Base-by-base conservation (phyloP, 768 basidiomycete species). In the Amanita subjunquillea region DNA sequence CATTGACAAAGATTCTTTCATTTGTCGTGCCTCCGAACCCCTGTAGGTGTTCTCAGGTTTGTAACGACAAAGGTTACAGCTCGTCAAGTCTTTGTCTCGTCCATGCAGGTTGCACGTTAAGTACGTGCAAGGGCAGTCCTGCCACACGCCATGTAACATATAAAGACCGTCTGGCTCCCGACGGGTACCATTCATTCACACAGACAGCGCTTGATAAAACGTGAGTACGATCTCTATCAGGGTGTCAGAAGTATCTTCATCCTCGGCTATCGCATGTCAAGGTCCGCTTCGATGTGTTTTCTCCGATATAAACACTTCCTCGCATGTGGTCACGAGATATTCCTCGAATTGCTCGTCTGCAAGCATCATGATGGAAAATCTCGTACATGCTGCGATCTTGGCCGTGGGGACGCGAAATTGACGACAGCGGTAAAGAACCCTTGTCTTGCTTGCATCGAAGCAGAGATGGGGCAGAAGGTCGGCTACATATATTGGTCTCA, bases 301-400 rank as follows among this genome's bases (percentile, higher is more conserved):
- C 30, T 46, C 51, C 45, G 51, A 46, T 53, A 53, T 36, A 53
- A 53, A 30, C 51, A 53, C 20, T 53, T 53, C 23, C 5, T 25
- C n/a, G 34, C 30, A 15, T 53, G 51, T 32, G 51, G 51, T n/a
- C 51, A 53, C 17, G 51, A 53, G 25, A 22, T 29, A 30, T 53
- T 53, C 44, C 13, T 53, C 32, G 51, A 53, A 42, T 37, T 53
- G 13, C 34, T 53, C 5, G 51, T 53, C 36, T 53, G 51, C 43
- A 25, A 32, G 15, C 51, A 53, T 20, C 51, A 53, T 46, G 34
- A 25, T 23, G 22, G 44, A 27, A 37, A 53, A 25, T 34, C 30
- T 25, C 43, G 51, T 32, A 53, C 51, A 12, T 53, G 51, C 44
- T 53, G 51, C 22, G 44, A 53, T 17, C 15, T 38, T n/a, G 39